Base-by-base conservation (phyloP, 345 rosid genomes). In the Gossypium ekmanianum region DNA sequence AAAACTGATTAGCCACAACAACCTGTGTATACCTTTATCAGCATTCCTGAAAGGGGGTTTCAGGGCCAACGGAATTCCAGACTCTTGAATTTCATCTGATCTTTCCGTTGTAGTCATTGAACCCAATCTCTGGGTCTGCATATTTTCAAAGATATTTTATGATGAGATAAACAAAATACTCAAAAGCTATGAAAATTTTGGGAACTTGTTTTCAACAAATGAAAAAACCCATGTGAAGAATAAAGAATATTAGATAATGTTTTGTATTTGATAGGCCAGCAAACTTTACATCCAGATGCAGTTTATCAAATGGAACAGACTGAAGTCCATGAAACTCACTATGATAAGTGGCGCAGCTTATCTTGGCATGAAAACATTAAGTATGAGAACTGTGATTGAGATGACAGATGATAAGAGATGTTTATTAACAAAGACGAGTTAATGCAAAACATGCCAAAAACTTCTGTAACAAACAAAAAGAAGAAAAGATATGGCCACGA, bases 81-180 rank as follows among this genome's bases (percentile, higher is more conserved):
- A 66, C 77, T 66, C 76, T 55, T 58, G 82, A 62, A 67, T 76
- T 67, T 66, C 81, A 76, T 63, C 44, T 2, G 81, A 45, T 65
- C 61, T 44, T 69, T 75, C 74, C n/a, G 81, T 61, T 9, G 74
- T 68, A 16, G 75, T 63, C 73, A 61, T 29, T 41, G 82, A 54
- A 74, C 81, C 75, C 74, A 82, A 74, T 75, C 68, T 76, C 67
- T 81, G 81, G 73, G 73, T 85, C 90, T 89, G 87, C 80, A 84
- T 76, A 66, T 65, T 54, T 70, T 5, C 27, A 7, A 52, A 52
- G 16, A 69, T 52, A 69, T 52, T 26, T 29, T 52, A 70, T 29
- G 47, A 51, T 27, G 14, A 24, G 73, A 52, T 29, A 29, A 52
- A 70, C 47, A 27, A 52, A 59, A 70, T 52, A 45, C 34, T 70